Percentiles rank a stretch among this genome's conserved stretches.
These are phyloP conservation scores for Rhodotorula diobovata DNA, from an alignment of 768 basidiomycete species.

Conservation along the genomic window DNA sequence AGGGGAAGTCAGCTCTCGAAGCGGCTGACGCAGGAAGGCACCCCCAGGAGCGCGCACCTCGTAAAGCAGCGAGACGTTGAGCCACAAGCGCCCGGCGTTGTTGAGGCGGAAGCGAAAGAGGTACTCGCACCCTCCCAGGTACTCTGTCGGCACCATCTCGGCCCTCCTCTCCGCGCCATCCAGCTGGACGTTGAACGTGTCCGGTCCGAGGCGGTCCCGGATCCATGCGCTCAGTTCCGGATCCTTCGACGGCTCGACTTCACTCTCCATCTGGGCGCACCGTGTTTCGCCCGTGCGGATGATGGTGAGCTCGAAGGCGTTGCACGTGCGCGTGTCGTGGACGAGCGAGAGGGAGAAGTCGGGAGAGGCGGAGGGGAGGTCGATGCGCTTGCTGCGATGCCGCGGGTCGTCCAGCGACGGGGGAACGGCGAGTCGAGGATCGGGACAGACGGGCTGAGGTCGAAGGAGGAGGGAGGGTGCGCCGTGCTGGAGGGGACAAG, in stretches of 20 bases:
- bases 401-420: not conserved
- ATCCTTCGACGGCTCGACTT: not conserved
- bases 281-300: not conserved
- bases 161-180: slow-evolving; percentile 28
- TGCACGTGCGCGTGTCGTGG: slow-evolving; percentile 18
- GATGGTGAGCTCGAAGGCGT: slow-evolving; percentile 24
- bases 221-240: not conserved
- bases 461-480: no score
- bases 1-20: no score
- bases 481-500: no score
- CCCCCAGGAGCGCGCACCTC: not conserved
- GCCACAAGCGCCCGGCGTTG: slow-evolving; percentile 12
- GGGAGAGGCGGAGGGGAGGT: not conserved
- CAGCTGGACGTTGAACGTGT: slow-evolving; percentile 19
- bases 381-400: not conserved
- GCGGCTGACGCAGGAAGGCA: no score
- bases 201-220: slow-evolving; percentile 7
- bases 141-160: slow-evolving; percentile 6
- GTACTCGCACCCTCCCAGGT: slow-evolving; percentile 14
- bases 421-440: not conserved
- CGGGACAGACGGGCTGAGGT: not conserved
- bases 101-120: slow-evolving; percentile 10
- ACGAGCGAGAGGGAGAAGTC: slow-evolving; percentile 19
- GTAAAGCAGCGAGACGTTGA: slow-evolving; percentile 2
- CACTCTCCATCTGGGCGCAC: not conserved